Base-by-base conservation (phyloP, 148 eudicot species). In the Vaccinium myrtillus region DNA sequence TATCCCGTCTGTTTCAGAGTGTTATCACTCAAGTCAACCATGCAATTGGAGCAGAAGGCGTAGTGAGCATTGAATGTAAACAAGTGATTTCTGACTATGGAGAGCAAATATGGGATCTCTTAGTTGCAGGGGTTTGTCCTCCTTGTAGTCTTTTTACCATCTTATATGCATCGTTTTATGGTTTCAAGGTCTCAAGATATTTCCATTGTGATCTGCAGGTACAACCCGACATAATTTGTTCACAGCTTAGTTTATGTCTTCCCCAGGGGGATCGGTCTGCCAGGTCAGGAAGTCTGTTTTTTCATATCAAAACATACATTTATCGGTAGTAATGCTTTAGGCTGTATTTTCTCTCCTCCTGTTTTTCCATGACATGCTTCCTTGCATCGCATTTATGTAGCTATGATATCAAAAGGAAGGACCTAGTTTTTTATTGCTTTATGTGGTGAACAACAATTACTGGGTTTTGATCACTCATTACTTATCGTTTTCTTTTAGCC, bases 21-120 rank as follows among this genome's bases (percentile, higher is more conserved):
- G 80, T 94, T 36, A 86, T 94, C 83, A 88, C 98, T 77, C 91
- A 94, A 89, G 89, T 94, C 88, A 94, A 93, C 92, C 94, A 91
- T 88, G 98, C 98, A 61, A 93, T 94, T 89, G 98, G 98, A 63
- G 98, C 93, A 23, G 89, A 91, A 91, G 98, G 98, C 83, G 85
- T 92, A 59, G 85, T 90, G 80, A 94, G 98, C 89, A 79, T 86
- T 25, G 95, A 94, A 88, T 94, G 98, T 87, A 93, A 94, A 90
- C 86, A 87, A 79, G 79, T 94, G 13, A 93, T 91, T 32, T 82
- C 93, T 14, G 87, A 93, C 71, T 94, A 94, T 70, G 95, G 98
- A 86, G 95, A 94, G 30, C 67, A 90, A 90, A 92, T 94, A 83
- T 94, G 98, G 98, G 95, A 95, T 56, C 94, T 95, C 78, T 82